Evolutionary conservation across 2,329 filamentous ascomycete species (phyloP).

Genomic region (Cytospora chrysosperma): DNA sequence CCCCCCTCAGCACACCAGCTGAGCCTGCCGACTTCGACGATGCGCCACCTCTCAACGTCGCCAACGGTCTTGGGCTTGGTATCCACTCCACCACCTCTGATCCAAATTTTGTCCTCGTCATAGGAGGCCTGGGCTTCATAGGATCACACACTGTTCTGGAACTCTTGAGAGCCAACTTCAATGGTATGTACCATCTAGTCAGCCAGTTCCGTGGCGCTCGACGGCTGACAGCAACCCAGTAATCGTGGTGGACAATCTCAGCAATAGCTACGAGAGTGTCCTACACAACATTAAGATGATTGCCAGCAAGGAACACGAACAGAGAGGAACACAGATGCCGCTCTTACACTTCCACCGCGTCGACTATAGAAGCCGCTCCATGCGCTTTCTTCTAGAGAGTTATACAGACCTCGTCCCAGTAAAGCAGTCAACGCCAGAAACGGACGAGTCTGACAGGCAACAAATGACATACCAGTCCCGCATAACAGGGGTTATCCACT

Average conservation of each 20-base stretch:
- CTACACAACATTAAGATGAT: slow-evolving; percentile 32
- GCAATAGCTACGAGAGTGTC: slow-evolving; percentile 42
- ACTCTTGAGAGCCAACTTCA: slow-evolving; percentile 52
- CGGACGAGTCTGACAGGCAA: slow-evolving; percentile 17
- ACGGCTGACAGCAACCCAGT: slow-evolving; percentile 30
- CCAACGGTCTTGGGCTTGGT: slow-evolving; percentile 18
- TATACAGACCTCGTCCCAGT: slow-evolving; percentile 32
- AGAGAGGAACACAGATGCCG: slow-evolving; percentile 28
- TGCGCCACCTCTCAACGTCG: slow-evolving; percentile 20
- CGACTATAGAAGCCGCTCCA: slow-evolving; percentile 39
- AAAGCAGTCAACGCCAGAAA: not conserved
- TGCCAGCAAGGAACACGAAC: slow-evolving; percentile 31
- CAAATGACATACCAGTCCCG: slow-evolving; percentile 38
- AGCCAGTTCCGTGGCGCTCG: not conserved
- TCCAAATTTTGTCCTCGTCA: slow-evolving; percentile 43
- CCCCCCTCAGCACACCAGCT: slow-evolving; percentile 22
- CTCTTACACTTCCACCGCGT: slow-evolving; percentile 39
- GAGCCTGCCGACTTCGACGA: slow-evolving; percentile 24
- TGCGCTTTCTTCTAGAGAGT: slow-evolving; percentile 39
- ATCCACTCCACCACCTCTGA: slow-evolving; percentile 18
- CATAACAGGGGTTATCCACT: slow-evolving; percentile 66
- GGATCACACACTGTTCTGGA: slow-evolving; percentile 56
- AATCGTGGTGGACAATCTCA: slow-evolving; percentile 45
- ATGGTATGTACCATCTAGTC: slow-evolving; percentile 31
- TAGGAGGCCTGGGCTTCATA: slow-evolving; percentile 55